These are phyloP conservation scores for Neostapfia colusana DNA, from an alignment of 176 grass and related monocot genomes.

Conservation along the genomic window DNA sequence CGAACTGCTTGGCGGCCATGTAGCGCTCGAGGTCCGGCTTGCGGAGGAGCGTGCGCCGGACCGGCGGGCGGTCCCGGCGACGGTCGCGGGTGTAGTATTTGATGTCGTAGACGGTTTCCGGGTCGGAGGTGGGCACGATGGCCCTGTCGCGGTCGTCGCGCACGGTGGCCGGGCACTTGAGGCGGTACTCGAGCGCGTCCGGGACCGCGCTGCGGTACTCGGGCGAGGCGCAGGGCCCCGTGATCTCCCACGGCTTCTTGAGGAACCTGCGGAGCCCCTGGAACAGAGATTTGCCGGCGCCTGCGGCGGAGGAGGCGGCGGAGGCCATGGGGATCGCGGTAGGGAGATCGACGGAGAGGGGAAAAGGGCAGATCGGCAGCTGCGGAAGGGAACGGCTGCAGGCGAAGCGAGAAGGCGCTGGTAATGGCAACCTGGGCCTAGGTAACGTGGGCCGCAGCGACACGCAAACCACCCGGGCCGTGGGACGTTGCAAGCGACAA, in stretches of 20 bases:
- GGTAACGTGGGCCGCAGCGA: background rate
- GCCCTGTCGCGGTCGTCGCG: constrained; percentile 31
- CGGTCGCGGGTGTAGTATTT: constrained; percentile 84
- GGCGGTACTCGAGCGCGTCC: constrained; percentile 26
- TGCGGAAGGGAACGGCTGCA: background rate
- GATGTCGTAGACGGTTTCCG: constrained; percentile 88
- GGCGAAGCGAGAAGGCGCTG: constrained; percentile 3
- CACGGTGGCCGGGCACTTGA: constrained; percentile 61
- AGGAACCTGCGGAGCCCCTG: constrained; percentile 72
- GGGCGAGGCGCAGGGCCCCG: constrained; percentile 76
- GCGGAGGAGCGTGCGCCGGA: constrained; percentile 71
- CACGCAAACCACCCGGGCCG: background rate
- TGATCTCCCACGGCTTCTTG: constrained; percentile 99
- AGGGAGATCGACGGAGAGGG: constrained; percentile 10
- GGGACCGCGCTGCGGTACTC: constrained; percentile 46
- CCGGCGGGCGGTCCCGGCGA: constrained; percentile 70
- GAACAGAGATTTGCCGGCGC: constrained; percentile 62
- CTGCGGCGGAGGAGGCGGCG: constrained; percentile 35
- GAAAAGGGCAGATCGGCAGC: constrained; percentile 4
- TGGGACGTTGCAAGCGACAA: background rate
- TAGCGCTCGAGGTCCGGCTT: constrained; percentile 76
- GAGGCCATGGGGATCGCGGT: constrained; percentile 43
- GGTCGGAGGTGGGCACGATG: constrained; percentile 69
- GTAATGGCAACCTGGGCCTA: background rate
- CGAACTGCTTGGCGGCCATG: constrained; percentile 89